Conservation (phyloP, 2,329 filamentous ascomycete genomes). For the Dryadomyces quercivorus region DNA sequence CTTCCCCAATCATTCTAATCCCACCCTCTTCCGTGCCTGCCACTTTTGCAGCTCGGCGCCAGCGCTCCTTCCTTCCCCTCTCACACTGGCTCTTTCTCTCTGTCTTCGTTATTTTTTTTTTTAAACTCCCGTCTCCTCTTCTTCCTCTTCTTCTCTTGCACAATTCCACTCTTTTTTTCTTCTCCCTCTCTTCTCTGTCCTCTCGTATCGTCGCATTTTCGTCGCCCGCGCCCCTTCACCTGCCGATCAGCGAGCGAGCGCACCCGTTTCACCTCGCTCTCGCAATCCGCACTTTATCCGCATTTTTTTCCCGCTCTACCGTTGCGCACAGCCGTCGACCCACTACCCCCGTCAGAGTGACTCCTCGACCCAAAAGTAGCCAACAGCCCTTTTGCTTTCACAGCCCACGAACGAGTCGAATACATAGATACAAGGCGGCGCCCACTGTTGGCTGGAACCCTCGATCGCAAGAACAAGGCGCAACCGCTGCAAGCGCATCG, state of each 20-base stretch:
- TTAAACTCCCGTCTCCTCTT: background rate
- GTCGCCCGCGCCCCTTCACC: background rate
- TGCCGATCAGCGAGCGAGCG: background rate
- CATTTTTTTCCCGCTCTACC: background rate
- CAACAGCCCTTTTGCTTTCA: background rate
- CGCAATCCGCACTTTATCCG: background rate
- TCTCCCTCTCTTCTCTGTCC: background rate
- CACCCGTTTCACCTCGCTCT: background rate
- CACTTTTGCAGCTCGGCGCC: background rate
- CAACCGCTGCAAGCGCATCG: background rate
- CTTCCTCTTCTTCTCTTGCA: background rate
- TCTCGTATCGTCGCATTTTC: background rate
- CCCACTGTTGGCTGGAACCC: background rate
- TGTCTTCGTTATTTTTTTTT: background rate
- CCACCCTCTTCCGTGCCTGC: slow-evolving; percentile 3
- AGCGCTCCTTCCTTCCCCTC: background rate
- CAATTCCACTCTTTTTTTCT: background rate
- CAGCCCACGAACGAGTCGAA: background rate
- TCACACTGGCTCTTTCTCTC: background rate
- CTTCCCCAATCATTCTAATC: slow-evolving; percentile 2
- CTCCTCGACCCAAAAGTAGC: background rate
- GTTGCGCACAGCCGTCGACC: background rate
- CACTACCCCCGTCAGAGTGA: background rate
- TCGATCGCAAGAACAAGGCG: background rate
- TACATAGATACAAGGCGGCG: background rate